These are phyloP conservation scores for Lenwebbia sp. DNA, from an alignment of 345 rosid genomes.

Conservation along the genomic window DNA sequence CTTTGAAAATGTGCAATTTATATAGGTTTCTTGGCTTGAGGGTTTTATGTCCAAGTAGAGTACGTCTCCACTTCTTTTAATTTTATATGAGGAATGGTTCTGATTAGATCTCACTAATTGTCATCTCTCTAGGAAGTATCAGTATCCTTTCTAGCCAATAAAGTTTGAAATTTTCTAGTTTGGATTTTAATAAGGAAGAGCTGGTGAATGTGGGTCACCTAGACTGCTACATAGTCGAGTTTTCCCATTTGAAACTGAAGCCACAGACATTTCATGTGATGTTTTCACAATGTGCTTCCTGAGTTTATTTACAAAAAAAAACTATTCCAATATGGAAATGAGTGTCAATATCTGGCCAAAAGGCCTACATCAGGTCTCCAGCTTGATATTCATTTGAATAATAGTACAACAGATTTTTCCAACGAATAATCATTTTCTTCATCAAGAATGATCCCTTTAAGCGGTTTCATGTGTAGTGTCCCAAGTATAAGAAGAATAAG, in stretches of 20 bases:
- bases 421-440: background rate
- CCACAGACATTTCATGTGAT: background rate
- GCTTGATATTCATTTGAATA: background rate
- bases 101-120: background rate
- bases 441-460: background rate
- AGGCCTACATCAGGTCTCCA: background rate
- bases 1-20: background rate
- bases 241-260: background rate
- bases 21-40: background rate
- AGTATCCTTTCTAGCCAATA: background rate
- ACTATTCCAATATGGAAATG: background rate
- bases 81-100: background rate
- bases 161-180: background rate
- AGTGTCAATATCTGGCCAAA: background rate
- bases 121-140: background rate
- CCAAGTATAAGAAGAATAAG: background rate
- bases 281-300: background rate
- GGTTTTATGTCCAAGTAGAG: background rate
- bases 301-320: background rate
- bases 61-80: background rate
- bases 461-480: background rate
- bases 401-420: background rate
- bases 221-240: background rate
- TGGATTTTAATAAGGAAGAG: background rate
- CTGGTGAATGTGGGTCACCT: background rate